Evolutionary conservation across 2,329 filamentous ascomycete species (phyloP).

Genomic region (Aureobasidium subglaciale): DNA sequence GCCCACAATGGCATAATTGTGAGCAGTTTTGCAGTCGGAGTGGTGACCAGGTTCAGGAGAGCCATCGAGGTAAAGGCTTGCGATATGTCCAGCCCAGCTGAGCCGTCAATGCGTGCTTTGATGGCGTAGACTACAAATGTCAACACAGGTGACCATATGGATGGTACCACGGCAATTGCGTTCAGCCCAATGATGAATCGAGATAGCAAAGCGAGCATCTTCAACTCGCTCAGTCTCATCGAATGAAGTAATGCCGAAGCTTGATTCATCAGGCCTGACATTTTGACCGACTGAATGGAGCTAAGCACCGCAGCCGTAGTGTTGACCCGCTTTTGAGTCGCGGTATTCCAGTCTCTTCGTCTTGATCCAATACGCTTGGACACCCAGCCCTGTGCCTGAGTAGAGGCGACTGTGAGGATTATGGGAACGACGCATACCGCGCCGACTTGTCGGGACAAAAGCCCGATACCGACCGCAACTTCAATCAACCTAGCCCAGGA

Average conservation of each 20-base stretch:
- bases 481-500: not conserved
- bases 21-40: not conserved
- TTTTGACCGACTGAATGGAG: not conserved
- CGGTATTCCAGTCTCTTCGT: not conserved
- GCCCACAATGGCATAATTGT: not conserved
- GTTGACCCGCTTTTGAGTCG: not conserved
- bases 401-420: not conserved
- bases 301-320: not conserved
- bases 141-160: not conserved
- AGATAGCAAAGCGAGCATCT: not conserved
- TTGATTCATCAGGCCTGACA: not conserved
- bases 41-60: not conserved
- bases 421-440: not conserved
- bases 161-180: not conserved
- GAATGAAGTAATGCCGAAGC: not conserved
- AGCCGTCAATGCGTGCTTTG: not conserved
- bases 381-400: not conserved
- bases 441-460: not conserved
- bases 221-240: not conserved
- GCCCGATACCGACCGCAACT: not conserved
- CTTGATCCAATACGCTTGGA: not conserved
- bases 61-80: slow-evolving; percentile 1
- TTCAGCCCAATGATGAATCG: not conserved
- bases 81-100: not conserved
- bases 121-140: slow-evolving; percentile 1